Evolutionary conservation across 495 filamentous ascomycete genomes (phyloP), one percentile per base, ranked within the genome.

Genomic region (Neurospora sp.): DNA sequence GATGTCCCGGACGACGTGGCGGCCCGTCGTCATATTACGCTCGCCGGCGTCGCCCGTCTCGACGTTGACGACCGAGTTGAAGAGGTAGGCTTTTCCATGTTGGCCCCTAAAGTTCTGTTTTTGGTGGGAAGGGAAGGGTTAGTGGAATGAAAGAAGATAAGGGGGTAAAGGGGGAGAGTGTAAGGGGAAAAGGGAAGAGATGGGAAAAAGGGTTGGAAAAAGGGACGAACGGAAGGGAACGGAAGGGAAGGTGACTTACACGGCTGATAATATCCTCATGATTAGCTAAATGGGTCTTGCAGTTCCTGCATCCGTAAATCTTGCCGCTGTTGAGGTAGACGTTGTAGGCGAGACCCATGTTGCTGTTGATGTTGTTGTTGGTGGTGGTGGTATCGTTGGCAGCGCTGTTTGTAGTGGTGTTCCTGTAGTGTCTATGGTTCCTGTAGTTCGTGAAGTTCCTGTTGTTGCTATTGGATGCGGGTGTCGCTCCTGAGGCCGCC

Each of bases 11-110:
- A 99, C 96, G 41, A 98, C 86, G 80, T 99, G 96, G 42, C 91
- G 86, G 68, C 96, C 96, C 3, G 96, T 99, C n/a, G 96, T 99
- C 96, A 99, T 99, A 86, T 91, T 97, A 74, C 96, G 94, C 83
- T 99, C 96, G 71, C 87, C 88, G 14, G 95, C 89, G 53, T 96
- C 93, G 75, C 89, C 89, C 70, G 89, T 84, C 70, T 87, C 90
- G 80, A 96, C 86, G 82, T 99, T 99, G 78, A 99, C 96, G 69
- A 98, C 96, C 70, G 77, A 89, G 82, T 93, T 91, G 89, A 99
- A 99, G 75, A 99, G 92, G 83, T 93, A 99, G 65, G 96, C 96
- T 85, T 99, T 99, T 75, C 96, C 96, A 78, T 98, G 96, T 80
- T 98, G 95, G 79, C 96, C 96, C 73, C 96, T 94, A 88, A 99